Base-by-base conservation (phyloP, 2,329 filamentous ascomycete species). In the Metarhizium guizhouense region DNA sequence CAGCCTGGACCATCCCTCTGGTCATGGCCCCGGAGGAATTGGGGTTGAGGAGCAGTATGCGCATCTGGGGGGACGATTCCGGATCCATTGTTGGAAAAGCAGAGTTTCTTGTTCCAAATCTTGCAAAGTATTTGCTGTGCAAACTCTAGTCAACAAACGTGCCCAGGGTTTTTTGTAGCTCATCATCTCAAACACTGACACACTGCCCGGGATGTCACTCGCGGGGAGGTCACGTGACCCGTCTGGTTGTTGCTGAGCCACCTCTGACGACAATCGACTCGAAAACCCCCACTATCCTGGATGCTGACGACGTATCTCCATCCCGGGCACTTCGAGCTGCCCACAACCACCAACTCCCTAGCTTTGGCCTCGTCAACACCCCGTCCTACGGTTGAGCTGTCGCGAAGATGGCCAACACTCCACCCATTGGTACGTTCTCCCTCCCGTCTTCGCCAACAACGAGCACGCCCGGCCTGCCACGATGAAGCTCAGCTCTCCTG, bases 1-100 rank as follows among this genome's bases (percentile, higher is more conserved):
- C 61, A 5, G 60, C 60, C n/a, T 53, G 30, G 25, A 56, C 76
- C 63, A 92, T 76, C 30, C 80, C 82, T 6, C 82, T 74, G 11
- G 88, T 93, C 88, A 93, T 93, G 55, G 77, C 74, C 55, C 72
- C 63, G 1, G 85, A 90, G 2, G 87, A 90, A 72, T 94, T 94
- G 38, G 89, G 88, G 65, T 94, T 93, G 63, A 93, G 78, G 58
- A 93, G 75, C 45, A 93, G 77, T 59, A 92, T 83, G 53, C 53
- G 58, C 59, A 57, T 58, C 34, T 20, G 52, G 20, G 25, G 18
- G 14, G 16, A 6, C 18, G n/a, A 29, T 4, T 13, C 18, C 3
- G 53, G 6, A 18, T 16, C 45, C 42, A 54, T 38, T 45, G 18
- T 20, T 20, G n/a, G 6, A 6, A 45, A 16, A 18, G 18, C 2